Base-by-base conservation (phyloP, 1,284 basidiomycete genomes). In the Leccinum cinnamomeum region DNA sequence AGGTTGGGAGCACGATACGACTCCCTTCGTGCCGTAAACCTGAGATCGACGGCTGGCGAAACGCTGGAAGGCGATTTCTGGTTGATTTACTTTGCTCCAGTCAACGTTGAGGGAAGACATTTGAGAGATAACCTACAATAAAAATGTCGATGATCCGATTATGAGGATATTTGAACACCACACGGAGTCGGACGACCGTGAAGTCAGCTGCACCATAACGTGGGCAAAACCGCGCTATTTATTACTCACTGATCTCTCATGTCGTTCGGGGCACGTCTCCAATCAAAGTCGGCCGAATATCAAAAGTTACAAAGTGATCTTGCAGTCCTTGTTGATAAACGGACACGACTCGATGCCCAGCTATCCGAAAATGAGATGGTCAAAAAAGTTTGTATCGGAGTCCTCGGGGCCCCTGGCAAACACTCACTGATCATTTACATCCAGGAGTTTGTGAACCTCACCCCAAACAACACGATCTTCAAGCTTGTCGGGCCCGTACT, bases 401-500 rank as follows among this genome's bases (percentile, higher is more conserved):
- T 11, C 33, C 53, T 53, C 35, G 35, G 1, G 2, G 35, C 55
- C 37, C 37, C 33, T 51, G n/a, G 14, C 53, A 12, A 8, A 56
- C 28, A n/a, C 51, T 55, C 23, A 59, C 10, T 33, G 30, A 18
- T 28, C 7, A 23, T 46, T 28, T 30, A 33, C 59, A 23, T 62
- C 16, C 76, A 97, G 94, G 96, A 98, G 78, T 95, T 98, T 71
- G 78, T 79, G n/a, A 78, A 80, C 28, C 78, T 98, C 61, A 90
- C 89, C 56, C 78, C 87, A 1, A 84, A 88, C 66, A 97, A 96
- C 71, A 85, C 83, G 7, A 85, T 99, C 7, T 99, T 90, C 82
- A 99, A 99, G 79, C 86, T 95, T 54, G 85, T 97, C 53, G 97
- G 97, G 0, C 94, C 95, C 1, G 91, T 95, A 2, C 84, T 99